Evolutionary conservation across 2,329 filamentous ascomycete species (phyloP).

Genomic region (Penicillium sp.): DNA sequence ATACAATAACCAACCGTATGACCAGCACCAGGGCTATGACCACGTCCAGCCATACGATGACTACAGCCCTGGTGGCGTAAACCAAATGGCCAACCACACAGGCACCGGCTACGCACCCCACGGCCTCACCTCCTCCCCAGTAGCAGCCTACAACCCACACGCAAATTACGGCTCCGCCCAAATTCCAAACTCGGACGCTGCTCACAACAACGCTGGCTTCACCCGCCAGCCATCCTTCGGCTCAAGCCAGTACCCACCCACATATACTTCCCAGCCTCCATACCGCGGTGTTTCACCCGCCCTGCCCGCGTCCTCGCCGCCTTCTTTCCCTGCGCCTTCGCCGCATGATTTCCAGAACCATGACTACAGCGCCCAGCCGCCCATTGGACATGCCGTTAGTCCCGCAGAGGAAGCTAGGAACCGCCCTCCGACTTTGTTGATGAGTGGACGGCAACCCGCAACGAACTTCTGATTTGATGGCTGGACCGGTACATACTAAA

Average conservation of each 20-base stretch:
- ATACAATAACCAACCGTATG: conserved; percentile 27
- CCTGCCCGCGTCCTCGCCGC: conserved; percentile 30
- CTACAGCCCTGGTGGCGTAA: conserved; percentile 4
- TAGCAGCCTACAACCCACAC: conserved; percentile 25
- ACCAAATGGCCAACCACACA: not conserved
- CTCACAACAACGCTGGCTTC: conserved; percentile 13
- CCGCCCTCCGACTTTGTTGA: conserved; percentile 42
- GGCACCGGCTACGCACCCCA: conserved; percentile 12
- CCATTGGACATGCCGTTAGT: not conserved
- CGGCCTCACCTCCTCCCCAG: conserved; percentile 15
- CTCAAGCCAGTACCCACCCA: conserved; percentile 24
- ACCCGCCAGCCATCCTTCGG: conserved; percentile 28
- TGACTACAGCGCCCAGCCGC: conserved; percentile 1
- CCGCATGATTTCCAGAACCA: conserved; percentile 12
- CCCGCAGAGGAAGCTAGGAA: conserved; percentile 25
- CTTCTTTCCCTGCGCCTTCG: conserved; percentile 26
- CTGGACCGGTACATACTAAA: not conserved
- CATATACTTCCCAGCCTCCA: conserved; percentile 21
- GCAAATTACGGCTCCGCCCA: conserved; percentile 25
- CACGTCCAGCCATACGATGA: conserved; percentile 11
- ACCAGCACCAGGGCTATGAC: conserved; percentile 15
- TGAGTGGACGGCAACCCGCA: conserved; percentile 40
- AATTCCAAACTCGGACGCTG: conserved; percentile 7
- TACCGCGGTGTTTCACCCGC: conserved; percentile 19
- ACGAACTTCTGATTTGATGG: conserved; percentile 19